A percentile compares a stretch with the other conserved stretches of the same genome.
Evolutionary conservation across 345 rosid species (phyloP).

Genomic region (Nasturtium officinale): DNA sequence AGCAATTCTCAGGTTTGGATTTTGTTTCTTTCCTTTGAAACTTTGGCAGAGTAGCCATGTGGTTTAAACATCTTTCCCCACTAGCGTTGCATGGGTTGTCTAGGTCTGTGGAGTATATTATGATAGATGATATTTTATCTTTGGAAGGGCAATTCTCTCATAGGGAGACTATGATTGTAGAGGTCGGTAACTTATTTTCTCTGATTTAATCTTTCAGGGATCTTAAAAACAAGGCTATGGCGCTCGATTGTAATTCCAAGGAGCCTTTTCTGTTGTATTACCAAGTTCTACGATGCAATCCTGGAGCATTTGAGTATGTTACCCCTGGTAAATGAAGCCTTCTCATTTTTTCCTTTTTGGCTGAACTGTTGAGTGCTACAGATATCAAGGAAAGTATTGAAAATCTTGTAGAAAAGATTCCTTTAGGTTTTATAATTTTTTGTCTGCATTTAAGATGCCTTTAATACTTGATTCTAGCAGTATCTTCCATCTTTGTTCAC

Average conservation of each 20-base stretch:
- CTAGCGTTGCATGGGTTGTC: slow-evolving; percentile 1
- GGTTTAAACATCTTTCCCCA: neutral
- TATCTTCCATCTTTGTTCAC: slow-evolving; percentile 26
- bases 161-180: neutral
- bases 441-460: slow-evolving; percentile 24
- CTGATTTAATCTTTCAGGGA: slow-evolving; percentile 52
- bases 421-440: slow-evolving; percentile 5
- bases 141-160: neutral
- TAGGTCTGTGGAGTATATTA: slow-evolving; percentile 2
- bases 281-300: slow-evolving; percentile 66
- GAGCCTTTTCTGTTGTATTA: slow-evolving; percentile 63
- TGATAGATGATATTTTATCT: slow-evolving; percentile 5
- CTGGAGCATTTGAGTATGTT: slow-evolving; percentile 83
- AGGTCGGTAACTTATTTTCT: neutral
- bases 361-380: slow-evolving; percentile 7
- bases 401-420: slow-evolving; percentile 14
- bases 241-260: slow-evolving; percentile 37
- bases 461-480: slow-evolving; percentile 33
- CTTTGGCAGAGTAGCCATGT: slow-evolving; percentile 4
- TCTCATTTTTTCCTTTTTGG: slow-evolving; percentile 34
- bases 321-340: slow-evolving; percentile 71
- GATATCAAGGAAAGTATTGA: slow-evolving; percentile 5
- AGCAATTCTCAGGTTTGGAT: neutral
- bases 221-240: slow-evolving; percentile 58
- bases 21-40: neutral